Base-by-base conservation (phyloP, 257 asterid genomes). In the Nicotiana undulata region DNA sequence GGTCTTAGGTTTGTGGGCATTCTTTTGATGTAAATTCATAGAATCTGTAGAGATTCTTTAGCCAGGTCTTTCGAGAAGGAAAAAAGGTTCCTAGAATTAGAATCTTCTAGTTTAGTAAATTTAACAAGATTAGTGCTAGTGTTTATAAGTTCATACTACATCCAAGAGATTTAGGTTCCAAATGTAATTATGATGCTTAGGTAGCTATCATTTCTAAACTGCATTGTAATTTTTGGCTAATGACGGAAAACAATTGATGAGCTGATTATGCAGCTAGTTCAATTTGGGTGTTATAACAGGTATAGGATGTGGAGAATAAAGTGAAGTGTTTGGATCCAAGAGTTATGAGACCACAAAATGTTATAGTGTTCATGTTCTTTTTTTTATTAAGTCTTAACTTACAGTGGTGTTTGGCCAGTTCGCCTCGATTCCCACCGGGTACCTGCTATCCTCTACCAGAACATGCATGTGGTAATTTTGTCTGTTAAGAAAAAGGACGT, bases 61-160 rank as follows among this genome's bases (percentile, higher is more conserved):
- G 55, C 31, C 32, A 68, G 76, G 56, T 68, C 49, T 37, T 40
- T 37, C 40, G 58, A 70, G 56, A 20, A 70, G 77, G 24, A 70
- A 55, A 37, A 70, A 70, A 20, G 56, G 44, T 70, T 70, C 58
- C 52, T 70, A 11, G 56, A 40, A 52, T 68, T 22, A n/a, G 31
- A 26, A 68, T 68, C 76, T 68, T 68, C 76, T 37, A 68, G 76
- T 40, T 70, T 70, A 40, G 77, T 70, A 40, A 70, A n/a, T 67
- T 67, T 37, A 67, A 52, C 76, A 67, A 37, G 51, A 44, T 40
- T 40, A 20, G 10, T 70, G 58, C 58, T 40, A 40, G 77, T 49
- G 5, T 37, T 37, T 68, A 44, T 44, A 24, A 40, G 58, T 20
- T 68, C 77, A 20, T 68, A 55, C 56, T 40, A 68, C 10, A 29